These are phyloP conservation scores for Mucor circinelloides DNA, from an alignment of 371 early-diverging fungal species.

Conservation along the genomic window DNA sequence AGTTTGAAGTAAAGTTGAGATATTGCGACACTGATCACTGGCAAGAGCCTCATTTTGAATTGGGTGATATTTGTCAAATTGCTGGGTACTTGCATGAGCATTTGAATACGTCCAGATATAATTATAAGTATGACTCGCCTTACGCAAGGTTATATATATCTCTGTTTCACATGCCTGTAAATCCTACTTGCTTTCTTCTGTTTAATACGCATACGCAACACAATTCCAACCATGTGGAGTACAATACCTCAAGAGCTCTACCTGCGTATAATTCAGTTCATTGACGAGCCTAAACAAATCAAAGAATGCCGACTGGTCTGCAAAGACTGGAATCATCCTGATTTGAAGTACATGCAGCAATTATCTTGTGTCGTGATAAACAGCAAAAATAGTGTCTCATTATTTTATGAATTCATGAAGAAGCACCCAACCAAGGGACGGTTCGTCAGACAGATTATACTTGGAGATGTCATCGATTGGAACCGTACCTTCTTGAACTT, in stretches of 20 bases:
- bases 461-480: background rate
- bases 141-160: background rate
- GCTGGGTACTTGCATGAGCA: too few relatives aligned
- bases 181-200: background rate
- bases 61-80: too few relatives aligned
- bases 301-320: background rate
- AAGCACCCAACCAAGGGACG: background rate
- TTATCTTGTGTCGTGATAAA: background rate
- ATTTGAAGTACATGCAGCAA: background rate
- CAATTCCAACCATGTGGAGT: background rate
- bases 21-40: background rate
- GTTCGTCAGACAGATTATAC: background rate
- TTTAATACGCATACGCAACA: background rate
- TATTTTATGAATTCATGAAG: background rate
- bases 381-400: background rate
- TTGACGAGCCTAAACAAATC: background rate
- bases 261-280: background rate
- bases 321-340: background rate
- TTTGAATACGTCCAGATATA: background rate
- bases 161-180: background rate
- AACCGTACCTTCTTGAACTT: background rate
- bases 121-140: background rate
- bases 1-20: background rate
- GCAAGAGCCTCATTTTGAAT: too few relatives aligned
- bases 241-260: background rate